Base-by-base conservation (phyloP, 2,329 filamentous ascomycete genomes). In the Ophiostoma pallidulum region DNA sequence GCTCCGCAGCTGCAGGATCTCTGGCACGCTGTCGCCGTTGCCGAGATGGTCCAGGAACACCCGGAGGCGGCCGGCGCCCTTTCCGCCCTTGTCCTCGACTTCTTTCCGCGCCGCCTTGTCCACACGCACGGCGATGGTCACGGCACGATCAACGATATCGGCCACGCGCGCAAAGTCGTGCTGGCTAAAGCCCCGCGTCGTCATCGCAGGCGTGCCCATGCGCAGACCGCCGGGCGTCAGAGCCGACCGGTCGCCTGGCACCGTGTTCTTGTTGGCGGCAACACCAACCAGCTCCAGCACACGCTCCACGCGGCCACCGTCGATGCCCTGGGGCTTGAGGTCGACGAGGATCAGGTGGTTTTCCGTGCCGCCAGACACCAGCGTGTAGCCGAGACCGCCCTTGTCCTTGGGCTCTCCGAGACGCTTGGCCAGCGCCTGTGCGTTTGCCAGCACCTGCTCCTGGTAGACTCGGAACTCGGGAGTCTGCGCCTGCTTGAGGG, bases 251-350 rank as follows among this genome's bases (percentile, higher is more conserved):
- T 98, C 92, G 37, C 91, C 92, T 1, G 92, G 92, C 0, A 96
- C 91, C 8, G 92, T 96, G 72, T 98, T 98, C 77, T 98, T 98
- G 76, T 98, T 98, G 63, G 86, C 85, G n/a, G 92, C 92, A 45
- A 97, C 91, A 58, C 91, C 91, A 56, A 94, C 88, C 40, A 94
- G 79, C 65, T 96, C 90, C 20, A 96, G 77, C 14, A 95, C 82
- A 40, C 88, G 82, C 71, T 96, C 90, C 13, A 95, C 88, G 45
- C 90, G 83, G 20, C 85, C 84, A 56, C 90, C 90, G 61, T 98
- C 92, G 52, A 98, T 81, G 49, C 76, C 75, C 63, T 92, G 86
- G 32, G 86, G 81, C 71, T 94, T 94, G 43, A 98, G 78, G 65
- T 98, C 92, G 41, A 92, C 74, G 16, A 98, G 77, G 10, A 98